A percentile compares a stretch with the other conserved stretches of the same genome.
Conservation (phyloP, 371 early-diverging fungal species). For the Mucor circinelloides region DNA sequence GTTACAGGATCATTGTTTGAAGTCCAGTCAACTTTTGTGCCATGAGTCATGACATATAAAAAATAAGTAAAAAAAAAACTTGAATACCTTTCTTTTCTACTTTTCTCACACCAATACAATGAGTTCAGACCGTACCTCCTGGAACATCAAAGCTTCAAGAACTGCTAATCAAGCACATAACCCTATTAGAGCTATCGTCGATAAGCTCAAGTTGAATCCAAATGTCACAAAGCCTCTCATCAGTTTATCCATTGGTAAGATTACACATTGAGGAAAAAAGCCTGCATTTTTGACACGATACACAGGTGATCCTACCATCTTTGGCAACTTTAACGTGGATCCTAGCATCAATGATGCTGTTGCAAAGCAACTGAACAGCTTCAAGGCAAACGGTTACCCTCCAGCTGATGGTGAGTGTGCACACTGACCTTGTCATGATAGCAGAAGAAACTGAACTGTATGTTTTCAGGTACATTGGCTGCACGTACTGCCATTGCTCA, state of each 20-base stretch:
- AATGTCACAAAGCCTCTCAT: conserved; percentile 73
- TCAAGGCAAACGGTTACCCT: conserved; percentile 83
- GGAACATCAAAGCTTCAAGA: conserved; percentile 58
- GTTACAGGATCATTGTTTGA: too few species aligned
- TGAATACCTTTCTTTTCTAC: not conserved
- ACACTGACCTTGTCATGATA: conserved; percentile 63
- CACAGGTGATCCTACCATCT: conserved; percentile 86
- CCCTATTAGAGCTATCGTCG: conserved; percentile 89
- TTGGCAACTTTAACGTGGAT: conserved; percentile 89
- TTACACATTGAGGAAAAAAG: not conserved
- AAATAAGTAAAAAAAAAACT: too few species aligned
- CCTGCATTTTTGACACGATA: not conserved
- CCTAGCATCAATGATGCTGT: conserved; percentile 71
- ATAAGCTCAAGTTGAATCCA: conserved; percentile 72
- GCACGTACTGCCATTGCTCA: conserved; percentile 84
- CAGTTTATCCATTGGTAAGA: conserved; percentile 77
- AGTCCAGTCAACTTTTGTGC: too few species aligned
- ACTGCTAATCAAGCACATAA: conserved; percentile 81
- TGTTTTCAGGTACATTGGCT: conserved; percentile 53
- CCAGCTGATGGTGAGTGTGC: conserved; percentile 86
- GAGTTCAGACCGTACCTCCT: conserved; percentile 35
- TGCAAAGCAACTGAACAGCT: conserved; percentile 63
- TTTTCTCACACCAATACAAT: conserved; percentile 5
- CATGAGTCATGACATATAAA: too few species aligned
- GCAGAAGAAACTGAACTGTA: conserved; percentile 78